Evolutionary conservation across 225 moss, liverwort and hornwort species (phyloP), one percentile per base, ranked within the genome.

Genomic region (Straminergon stramineum): DNA sequence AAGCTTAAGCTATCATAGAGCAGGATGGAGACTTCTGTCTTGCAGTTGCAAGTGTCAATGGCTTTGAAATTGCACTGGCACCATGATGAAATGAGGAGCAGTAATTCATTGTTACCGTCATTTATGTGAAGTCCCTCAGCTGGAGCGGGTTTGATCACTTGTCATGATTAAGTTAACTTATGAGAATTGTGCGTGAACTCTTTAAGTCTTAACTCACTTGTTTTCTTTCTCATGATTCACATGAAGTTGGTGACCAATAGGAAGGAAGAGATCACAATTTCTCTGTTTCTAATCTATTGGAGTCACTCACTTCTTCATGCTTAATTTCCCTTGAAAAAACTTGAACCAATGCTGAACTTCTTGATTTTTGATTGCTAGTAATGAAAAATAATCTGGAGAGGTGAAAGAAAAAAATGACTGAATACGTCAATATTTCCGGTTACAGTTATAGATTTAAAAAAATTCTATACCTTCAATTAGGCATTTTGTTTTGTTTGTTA

Each of bases 161-260:
- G 30, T 18, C 0, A 4, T 51, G 48, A 32, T 45, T 1, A n/a
- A n/a, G n/a, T n/a, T n/a, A n/a, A n/a, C n/a, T n/a, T n/a, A n/a
- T n/a, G n/a, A n/a, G n/a, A n/a, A 81, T 19, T 0, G 4, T 13
- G 30, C 0, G 9, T 5, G 53, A 14, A 15, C 58, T 39, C 39
- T n/a, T n/a, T n/a, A n/a, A n/a, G n/a, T n/a, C n/a, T 7, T 57
- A n/a, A 45, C 21, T 30, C 19, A 23, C 41, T 77, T 77, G 37
- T 37, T 48, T 67, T 52, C 28, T 67, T 83, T 83, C 52, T 66
- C 51, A 53, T 22, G 8, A 53, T 53, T 35, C 13, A 53, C 35
- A 22, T 34, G 21, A 53, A 76, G 52, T 28, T 1, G 1, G 45
- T 34, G 34, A 53, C 8, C 13, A 13, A 21, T n/a, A n/a, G 8